A percentile compares a stretch with the other conserved stretches of the same genome.
Conservation (phyloP, 495 filamentous ascomycete species). For the Pseudoneurospora amorphoporcata region DNA sequence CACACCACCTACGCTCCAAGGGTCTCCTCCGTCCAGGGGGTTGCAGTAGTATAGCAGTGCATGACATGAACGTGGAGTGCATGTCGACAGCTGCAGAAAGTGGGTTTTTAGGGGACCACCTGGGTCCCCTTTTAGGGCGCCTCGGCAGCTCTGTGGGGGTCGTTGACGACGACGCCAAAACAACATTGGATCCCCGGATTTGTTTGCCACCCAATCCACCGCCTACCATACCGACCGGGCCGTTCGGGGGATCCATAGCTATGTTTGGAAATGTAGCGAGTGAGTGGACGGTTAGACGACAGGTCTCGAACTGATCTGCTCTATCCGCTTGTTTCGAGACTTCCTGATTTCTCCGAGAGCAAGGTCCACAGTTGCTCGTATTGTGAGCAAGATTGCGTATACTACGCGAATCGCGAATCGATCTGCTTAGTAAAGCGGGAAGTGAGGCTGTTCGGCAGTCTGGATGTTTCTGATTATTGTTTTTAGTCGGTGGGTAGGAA, state of each 20-base stretch:
- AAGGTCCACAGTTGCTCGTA: neutral
- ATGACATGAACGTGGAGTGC: neutral
- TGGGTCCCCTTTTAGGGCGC: neutral
- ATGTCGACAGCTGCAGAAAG: neutral
- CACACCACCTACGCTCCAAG: no score
- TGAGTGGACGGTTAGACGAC: neutral
- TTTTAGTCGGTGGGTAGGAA: neutral
- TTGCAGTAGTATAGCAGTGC: neutral
- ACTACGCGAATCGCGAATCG: neutral
- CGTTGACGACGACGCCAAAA: no score
- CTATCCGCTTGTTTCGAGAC: slow-evolving; percentile 2
- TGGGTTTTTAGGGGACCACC: neutral
- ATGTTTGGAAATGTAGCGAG: neutral
- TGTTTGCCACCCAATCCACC: neutral
- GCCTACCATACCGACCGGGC: neutral
- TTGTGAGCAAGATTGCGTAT: neutral
- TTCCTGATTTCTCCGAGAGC: neutral
- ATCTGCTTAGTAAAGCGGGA: neutral
- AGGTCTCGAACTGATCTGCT: neutral
- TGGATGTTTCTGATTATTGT: neutral
- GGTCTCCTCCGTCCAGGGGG: no score
- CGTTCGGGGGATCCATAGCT: neutral
- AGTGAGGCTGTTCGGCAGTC: neutral
- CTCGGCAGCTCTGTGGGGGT: neutral
- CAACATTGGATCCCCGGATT: neutral